Evolutionary conservation across 1,284 basidiomycete genomes (phyloP).

Genomic region (Irpex sp.): DNA sequence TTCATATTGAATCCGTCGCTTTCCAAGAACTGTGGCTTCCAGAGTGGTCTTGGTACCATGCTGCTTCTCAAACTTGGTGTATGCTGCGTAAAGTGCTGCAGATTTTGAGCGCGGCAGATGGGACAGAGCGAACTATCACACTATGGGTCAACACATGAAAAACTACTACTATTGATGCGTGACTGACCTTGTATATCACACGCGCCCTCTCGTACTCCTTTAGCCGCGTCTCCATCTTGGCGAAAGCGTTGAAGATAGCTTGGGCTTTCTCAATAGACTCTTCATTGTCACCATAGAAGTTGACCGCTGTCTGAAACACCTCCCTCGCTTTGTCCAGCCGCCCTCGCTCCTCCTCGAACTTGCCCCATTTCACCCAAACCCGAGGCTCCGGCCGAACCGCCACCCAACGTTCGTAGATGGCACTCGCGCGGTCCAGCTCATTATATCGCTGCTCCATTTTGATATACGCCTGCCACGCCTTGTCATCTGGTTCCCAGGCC

Average conservation of each 20-base stretch:
- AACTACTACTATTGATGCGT: not conserved
- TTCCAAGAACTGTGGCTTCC: slow-evolving; percentile 93
- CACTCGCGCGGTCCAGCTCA: slow-evolving; percentile 88
- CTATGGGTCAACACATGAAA: not conserved
- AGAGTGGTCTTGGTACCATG: slow-evolving; percentile 88
- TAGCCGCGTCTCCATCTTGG: slow-evolving; percentile 94
- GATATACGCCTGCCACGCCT: slow-evolving; percentile 98
- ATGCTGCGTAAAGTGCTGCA: slow-evolving; percentile 79
- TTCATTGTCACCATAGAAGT: slow-evolving; percentile 97
- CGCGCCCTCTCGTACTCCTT: slow-evolving; percentile 97
- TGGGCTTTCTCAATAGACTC: slow-evolving; percentile 98
- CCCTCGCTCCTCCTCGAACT: slow-evolving; percentile 93
- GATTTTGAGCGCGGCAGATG: slow-evolving; percentile 91
- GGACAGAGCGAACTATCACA: slow-evolving; percentile 81
- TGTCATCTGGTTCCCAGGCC: slow-evolving; percentile 99
- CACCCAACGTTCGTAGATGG: slow-evolving; percentile 94
- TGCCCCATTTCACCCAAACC: slow-evolving; percentile 96
- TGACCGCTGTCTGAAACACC: slow-evolving; percentile 95
- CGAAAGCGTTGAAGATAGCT: slow-evolving; percentile 93
- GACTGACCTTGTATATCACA: slow-evolving; percentile 89
- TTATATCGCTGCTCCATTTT: slow-evolving; percentile 94
- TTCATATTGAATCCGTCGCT: slow-evolving; percentile 96
- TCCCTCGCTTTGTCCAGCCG: slow-evolving; percentile 89
- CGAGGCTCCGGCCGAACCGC: slow-evolving; percentile 91
- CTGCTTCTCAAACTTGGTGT: slow-evolving; percentile 98